Percentiles rank a stretch among this genome's conserved stretches.
phyloP scores from a whole-genome alignment of 139 green algal species.

The Chlorella sorokiniana region DNA sequence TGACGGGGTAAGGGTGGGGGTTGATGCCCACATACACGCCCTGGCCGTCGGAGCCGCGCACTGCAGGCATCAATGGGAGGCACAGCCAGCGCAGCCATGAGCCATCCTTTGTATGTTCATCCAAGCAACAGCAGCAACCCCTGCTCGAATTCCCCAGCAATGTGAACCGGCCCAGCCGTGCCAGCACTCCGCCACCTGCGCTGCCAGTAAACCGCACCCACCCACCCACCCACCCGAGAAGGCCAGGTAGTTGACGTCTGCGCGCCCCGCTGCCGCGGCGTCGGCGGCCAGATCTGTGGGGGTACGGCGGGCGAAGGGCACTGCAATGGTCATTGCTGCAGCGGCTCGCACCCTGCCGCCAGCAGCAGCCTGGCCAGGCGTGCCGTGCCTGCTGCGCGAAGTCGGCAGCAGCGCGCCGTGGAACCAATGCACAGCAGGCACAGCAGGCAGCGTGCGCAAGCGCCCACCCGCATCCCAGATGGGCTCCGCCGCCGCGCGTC shows the following conservation, averaged over 20 bases:
- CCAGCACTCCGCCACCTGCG: neutral
- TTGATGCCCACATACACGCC: slow-evolving; percentile 60
- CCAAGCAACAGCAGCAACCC: neutral
- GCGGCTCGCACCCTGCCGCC: neutral
- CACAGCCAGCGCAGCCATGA: neutral
- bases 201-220: neutral
- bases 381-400: too few species aligned
- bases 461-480: slow-evolving; percentile 42
- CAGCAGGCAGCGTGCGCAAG: too few species aligned
- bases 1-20: slow-evolving; percentile 33
- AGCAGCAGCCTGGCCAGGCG: too few species aligned
- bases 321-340: neutral
- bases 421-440: too few species aligned
- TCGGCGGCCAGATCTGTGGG: slow-evolving; percentile 3
- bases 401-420: too few species aligned
- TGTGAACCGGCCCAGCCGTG: neutral
- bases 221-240: slow-evolving; percentile 44
- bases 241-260: slow-evolving; percentile 46
- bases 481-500: neutral
- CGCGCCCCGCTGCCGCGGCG: neutral
- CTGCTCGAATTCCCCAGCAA: neutral
- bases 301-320: neutral
- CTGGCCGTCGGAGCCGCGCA: slow-evolving; percentile 12
- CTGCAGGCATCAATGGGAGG: neutral
- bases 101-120: neutral